phyloP scores from a whole-genome alignment of 805 yeast genomes.

The Wickerhamiella cacticola region DNA sequence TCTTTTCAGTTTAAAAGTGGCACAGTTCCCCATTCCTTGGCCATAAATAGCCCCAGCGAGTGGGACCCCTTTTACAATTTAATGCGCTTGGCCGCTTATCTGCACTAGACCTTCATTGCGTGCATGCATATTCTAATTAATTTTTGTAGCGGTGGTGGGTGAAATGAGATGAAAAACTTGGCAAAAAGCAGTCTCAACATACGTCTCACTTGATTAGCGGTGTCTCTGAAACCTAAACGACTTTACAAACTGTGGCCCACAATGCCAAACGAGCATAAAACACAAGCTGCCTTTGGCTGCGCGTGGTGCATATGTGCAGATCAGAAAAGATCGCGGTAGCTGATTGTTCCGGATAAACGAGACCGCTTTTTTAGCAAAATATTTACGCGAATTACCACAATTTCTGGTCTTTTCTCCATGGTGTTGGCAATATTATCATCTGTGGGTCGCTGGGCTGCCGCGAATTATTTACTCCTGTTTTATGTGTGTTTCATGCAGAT shows the following conservation, averaged over 20 bases:
- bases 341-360: no score
- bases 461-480: neutral
- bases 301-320: neutral
- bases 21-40: no score
- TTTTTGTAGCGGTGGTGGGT: neutral
- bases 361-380: neutral
- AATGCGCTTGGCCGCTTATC: no score
- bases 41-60: no score
- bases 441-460: neutral
- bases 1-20: neutral
- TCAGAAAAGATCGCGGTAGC: no score
- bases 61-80: neutral
- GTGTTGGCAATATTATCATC: neutral
- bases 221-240: neutral
- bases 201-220: neutral
- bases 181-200: neutral
- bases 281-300: neutral
- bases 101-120: no score
- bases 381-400: neutral
- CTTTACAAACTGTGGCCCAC: no score
- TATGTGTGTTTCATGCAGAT: constrained; percentile 6
- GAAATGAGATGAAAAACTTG: neutral
- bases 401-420: neutral
- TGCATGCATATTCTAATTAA: neutral
- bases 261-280: no score